Percentiles rank a stretch among this genome's conserved stretches.
Evolutionary conservation across 2,329 filamentous ascomycete species (phyloP).

Genomic region (Raffaelea deltoideospora): DNA sequence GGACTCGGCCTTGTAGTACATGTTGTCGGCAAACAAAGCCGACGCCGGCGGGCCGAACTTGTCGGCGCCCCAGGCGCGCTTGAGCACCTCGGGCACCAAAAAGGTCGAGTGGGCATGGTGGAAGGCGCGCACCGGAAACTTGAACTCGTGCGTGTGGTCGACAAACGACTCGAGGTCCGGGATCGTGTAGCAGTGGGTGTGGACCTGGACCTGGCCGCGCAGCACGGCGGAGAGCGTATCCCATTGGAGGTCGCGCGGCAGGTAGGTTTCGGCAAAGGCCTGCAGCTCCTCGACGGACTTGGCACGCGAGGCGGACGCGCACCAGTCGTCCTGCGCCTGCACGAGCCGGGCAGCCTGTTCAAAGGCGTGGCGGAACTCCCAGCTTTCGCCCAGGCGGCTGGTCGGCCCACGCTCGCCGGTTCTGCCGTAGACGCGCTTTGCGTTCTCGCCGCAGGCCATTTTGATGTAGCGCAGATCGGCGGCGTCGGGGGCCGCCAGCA

Average conservation of each 20-base stretch:
- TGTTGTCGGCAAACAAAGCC: constrained; percentile 45
- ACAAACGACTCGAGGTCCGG: constrained; percentile 56
- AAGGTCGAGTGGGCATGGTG: constrained; percentile 57
- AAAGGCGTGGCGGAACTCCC: constrained; percentile 52
- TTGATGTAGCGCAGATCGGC: constrained; percentile 55
- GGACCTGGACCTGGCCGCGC: constrained; percentile 52
- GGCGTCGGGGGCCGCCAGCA: constrained; percentile 50
- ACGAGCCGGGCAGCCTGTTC: constrained; percentile 44
- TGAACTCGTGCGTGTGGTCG: constrained; percentile 57
- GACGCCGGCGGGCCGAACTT: constrained; percentile 9
- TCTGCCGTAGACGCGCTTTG: constrained; percentile 45
- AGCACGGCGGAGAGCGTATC: constrained; percentile 47
- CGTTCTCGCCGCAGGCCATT: constrained; percentile 62
- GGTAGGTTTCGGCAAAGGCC: constrained; percentile 37
- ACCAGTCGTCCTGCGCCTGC: constrained; percentile 54
- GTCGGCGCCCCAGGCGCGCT: constrained; percentile 33
- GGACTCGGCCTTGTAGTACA: constrained; percentile 57
- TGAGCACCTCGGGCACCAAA: constrained; percentile 48
- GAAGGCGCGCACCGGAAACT: constrained; percentile 50
- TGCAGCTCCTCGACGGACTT: constrained; percentile 31
- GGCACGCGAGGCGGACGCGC: constrained; percentile 45
- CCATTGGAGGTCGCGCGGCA: constrained; percentile 48
- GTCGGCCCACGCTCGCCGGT: constrained; percentile 36
- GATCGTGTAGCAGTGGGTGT: constrained; percentile 58
- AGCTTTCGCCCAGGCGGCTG: constrained; percentile 53